Conservation (phyloP, 1,139 yeast species). For the Kodamaea sp. region DNA sequence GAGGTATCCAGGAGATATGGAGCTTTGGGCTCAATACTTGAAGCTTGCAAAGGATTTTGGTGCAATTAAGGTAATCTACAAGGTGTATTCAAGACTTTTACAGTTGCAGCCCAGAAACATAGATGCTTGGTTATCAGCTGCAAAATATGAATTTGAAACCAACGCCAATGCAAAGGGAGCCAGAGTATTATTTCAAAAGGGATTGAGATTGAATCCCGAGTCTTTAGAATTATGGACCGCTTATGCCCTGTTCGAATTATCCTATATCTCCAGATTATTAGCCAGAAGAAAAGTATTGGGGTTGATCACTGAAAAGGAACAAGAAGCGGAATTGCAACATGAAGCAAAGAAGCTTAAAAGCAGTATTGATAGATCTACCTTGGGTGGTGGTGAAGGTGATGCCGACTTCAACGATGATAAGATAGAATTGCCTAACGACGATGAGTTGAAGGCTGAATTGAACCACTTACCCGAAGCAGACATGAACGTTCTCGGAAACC, state of each 20-base stretch:
- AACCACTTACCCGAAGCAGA: constrained; percentile 84
- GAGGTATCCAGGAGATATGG: constrained; percentile 75
- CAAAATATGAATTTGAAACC: constrained; percentile 87
- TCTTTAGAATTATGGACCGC: constrained; percentile 75
- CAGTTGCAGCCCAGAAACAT: constrained; percentile 90
- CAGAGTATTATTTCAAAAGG: constrained; percentile 81
- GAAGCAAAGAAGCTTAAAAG: constrained; percentile 35
- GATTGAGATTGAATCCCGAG: constrained; percentile 79
- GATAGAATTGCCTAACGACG: constrained; percentile 51
- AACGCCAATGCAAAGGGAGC: constrained; percentile 91
- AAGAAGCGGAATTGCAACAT: constrained; percentile 50
- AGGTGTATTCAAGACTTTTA: constrained; percentile 74
- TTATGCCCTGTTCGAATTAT: constrained; percentile 84
- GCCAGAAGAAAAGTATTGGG: constrained; percentile 85
- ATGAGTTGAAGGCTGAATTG: constrained; percentile 60
- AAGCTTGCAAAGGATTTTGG: constrained; percentile 72
- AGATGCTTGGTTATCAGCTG: constrained; percentile 92
- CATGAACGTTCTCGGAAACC: constrained; percentile 80
- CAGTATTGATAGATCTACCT: constrained; percentile 24
- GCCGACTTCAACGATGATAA: constrained; percentile 38
- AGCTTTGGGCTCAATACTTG: constrained; percentile 78
- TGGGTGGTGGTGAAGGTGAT: constrained; percentile 19
- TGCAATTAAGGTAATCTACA: constrained; percentile 78
- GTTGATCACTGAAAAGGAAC: constrained; percentile 70
- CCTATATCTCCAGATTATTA: constrained; percentile 78